These are phyloP conservation scores for Magnusiomyces magnusii DNA, from an alignment of 1,139 yeast genomes.

Conservation along the genomic window DNA sequence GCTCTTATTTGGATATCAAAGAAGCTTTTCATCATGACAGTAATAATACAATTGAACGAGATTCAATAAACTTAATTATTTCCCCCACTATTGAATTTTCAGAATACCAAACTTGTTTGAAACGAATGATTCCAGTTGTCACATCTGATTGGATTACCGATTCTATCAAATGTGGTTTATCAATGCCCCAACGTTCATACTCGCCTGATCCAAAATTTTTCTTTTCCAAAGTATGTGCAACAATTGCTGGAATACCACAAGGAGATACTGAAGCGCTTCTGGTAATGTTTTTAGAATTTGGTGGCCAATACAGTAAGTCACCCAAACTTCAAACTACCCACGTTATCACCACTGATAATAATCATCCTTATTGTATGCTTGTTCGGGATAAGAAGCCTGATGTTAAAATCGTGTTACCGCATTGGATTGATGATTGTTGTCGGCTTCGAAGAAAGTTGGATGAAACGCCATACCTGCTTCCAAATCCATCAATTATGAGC, in stretches of 20 bases:
- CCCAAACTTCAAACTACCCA: conserved; percentile 72
- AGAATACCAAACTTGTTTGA: conserved; percentile 45
- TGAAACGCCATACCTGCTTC: conserved; percentile 44
- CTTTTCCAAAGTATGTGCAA: conserved; percentile 53
- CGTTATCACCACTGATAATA: conserved; percentile 50
- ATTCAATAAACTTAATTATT: conserved; percentile 44
- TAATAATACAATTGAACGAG: neutral
- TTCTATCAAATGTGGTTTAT: conserved; percentile 39
- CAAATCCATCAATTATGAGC: conserved; percentile 3
- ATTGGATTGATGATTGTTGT: conserved; percentile 64
- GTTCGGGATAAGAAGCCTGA: conserved; percentile 29
- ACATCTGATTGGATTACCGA: conserved; percentile 56
- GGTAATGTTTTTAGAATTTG: conserved; percentile 62
- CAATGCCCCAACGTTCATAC: conserved; percentile 42
- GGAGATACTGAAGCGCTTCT: conserved; percentile 60
- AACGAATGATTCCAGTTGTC: conserved; percentile 61
- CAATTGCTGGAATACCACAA: conserved; percentile 50
- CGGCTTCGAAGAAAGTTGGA: conserved; percentile 44
- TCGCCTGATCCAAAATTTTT: conserved; percentile 66
- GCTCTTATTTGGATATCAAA: neutral
- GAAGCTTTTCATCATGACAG: neutral
- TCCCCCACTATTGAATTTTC: conserved; percentile 48
- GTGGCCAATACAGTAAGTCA: conserved; percentile 63
- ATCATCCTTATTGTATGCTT: conserved; percentile 38
- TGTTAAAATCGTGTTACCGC: conserved; percentile 62